Evolutionary conservation across 371 early-diverging fungal genomes (phyloP), one percentile per base, ranked within the genome.

Genomic region (Mucor sp.): DNA sequence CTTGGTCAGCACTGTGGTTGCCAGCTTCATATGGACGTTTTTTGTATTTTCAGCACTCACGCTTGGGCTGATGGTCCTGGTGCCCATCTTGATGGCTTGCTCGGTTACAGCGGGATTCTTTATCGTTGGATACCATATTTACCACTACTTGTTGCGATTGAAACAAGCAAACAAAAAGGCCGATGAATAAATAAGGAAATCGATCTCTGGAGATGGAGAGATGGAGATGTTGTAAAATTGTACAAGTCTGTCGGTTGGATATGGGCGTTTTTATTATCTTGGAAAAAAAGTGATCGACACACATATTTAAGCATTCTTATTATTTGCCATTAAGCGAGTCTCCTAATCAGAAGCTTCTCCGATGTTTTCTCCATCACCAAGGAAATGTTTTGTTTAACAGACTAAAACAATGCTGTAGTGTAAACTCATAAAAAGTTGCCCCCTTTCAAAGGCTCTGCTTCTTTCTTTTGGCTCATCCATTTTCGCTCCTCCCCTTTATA

Each of bases 141-240:
- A 48, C 21, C 50, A 50, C 33, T 33, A 62, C 27, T 6, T 61
- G 11, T 7, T 62, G 21, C 23, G 48, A 48, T 62, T 62, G 32
- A 62, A 33, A 63, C 55, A 63, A 53, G 39, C 62, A 62, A 62
- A 48, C 21, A 56, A 32, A 56, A 56, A 56, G n/a, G 28, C 28
- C 28, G 17, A 30, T 30, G 15, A 56, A 56, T 30, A 32, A 32
- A 56, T 15, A 4, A 56, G 32, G 56, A n/a, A 30, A 32, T 32
- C 32, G 0, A 0, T 56, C 17, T 3, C 25, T 53, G 27, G 44
- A 44, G 44, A 44, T 44, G 0, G 27, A 30, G 6, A 30, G 6
- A 53, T 53, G 27, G 44, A 44, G 44, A 44, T 44, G 19, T 19
- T 44, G n/a, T 44, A 25, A 50, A 50, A 50, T 12, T 12, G 25